Evolutionary conservation across 1,284 basidiomycete species (phyloP).

Genomic region (Tetrapyrgos nigripes): DNA sequence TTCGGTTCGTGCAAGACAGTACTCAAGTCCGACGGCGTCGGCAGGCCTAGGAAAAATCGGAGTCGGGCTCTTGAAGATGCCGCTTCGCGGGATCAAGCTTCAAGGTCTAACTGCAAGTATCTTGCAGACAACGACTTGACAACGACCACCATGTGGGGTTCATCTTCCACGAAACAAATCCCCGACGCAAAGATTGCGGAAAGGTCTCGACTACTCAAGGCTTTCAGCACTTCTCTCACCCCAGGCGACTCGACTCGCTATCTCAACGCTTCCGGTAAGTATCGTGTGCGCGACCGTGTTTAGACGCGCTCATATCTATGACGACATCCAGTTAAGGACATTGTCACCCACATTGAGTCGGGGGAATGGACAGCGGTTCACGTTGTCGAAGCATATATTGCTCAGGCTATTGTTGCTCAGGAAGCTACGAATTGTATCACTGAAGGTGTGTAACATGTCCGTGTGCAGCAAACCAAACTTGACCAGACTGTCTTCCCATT

Average conservation of each 20-base stretch:
- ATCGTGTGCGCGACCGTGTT: not conserved
- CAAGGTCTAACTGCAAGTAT: too few relatives aligned
- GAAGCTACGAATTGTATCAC: conserved; percentile 77
- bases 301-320: not conserved
- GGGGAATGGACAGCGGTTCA: conserved; percentile 77
- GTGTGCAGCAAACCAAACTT: not conserved
- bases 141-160: not conserved
- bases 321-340: conserved; percentile 56
- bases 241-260: conserved; percentile 25
- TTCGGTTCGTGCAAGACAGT: too few relatives aligned
- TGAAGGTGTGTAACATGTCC: conserved; percentile 57
- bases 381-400: conserved; percentile 78
- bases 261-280: conserved; percentile 35
- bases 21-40: too few relatives aligned
- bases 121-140: too few relatives aligned
- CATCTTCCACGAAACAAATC: not conserved
- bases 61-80: too few relatives aligned
- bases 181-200: conserved; percentile 35
- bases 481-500: not conserved
- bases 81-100: too few relatives aligned
- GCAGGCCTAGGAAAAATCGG: too few relatives aligned
- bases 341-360: conserved; percentile 61
- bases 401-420: conserved; percentile 70
- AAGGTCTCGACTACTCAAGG: conserved; percentile 37
- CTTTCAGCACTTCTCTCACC: conserved; percentile 10